Base-by-base conservation (phyloP, 2,329 filamentous ascomycete species). In the Colletotrichum tanaceti region DNA sequence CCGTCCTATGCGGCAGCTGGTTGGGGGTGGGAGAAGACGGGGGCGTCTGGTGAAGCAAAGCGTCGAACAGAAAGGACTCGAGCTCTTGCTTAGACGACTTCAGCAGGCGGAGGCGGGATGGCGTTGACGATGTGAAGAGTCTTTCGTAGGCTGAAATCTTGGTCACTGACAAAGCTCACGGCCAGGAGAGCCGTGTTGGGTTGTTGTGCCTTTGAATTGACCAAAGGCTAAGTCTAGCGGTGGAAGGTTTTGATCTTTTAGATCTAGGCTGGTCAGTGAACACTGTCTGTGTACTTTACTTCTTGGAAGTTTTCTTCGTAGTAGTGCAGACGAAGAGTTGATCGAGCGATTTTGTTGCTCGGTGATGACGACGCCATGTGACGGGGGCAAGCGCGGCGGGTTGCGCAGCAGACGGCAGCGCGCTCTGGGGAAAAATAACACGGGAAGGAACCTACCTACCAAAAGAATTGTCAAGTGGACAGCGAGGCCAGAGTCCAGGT, bases 1-100 rank as follows among this genome's bases (percentile, higher is more conserved):
- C 89, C 90, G 92, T 97, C 93, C 93, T 98, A 99, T 99, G 95
- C 96, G 96, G 96, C 96, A 98, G 95, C 93, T 97, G 92, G 88
- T 85, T 83, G 82, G 84, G 83, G 83, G 87, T 82, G 81, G 87
- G 83, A 79, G 84, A 87, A 81, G 86, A 87, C 81, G 81, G 78
- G 74, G 84, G 76, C 71, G 68, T 71, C 73, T 80, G 79, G 79
- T 84, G 79, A 77, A 79, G 79, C 75, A 80, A 79, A 75, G 79
- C 79, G 80, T 85, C 82, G 80, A 87, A 81, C 79, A 86, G 77
- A 75, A 82, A 77, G 75, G 80, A 80, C 77, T 85, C 80, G 82
- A 83, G 78, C 70, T 71, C 71, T 70, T 81, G 77, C 77, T 85
- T 85, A 86, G 78, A 75, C 72, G 77, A 80, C 77, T 77, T 82